Conservation (phyloP, 2,329 filamentous ascomycete species). For the Epichloe sylvatica region DNA sequence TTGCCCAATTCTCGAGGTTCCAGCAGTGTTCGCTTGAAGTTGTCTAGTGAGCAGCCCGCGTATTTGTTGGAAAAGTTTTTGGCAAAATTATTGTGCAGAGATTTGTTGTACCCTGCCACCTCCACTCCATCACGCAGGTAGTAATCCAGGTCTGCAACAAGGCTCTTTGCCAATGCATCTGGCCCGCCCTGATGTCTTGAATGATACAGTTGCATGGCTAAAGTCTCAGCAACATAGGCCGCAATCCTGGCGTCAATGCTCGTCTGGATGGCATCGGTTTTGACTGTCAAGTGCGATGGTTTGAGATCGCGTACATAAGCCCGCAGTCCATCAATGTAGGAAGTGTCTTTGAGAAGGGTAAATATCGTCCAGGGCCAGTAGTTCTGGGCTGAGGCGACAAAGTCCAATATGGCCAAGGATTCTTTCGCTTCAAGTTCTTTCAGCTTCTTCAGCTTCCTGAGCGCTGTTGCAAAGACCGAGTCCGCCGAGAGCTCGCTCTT, state of each 20-base stretch:
- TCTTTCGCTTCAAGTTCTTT: conserved; percentile 49
- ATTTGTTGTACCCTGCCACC: conserved; percentile 74
- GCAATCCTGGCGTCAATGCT: conserved; percentile 58
- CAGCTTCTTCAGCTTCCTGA: conserved; percentile 56
- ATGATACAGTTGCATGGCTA: conserved; percentile 83
- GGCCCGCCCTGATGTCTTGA: conserved; percentile 62
- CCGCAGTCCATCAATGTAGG: conserved; percentile 59
- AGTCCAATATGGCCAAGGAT: conserved; percentile 66
- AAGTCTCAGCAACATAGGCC: conserved; percentile 71
- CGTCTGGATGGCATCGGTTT: conserved; percentile 40
- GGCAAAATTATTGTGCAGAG: conserved; percentile 71
- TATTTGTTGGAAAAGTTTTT: conserved; percentile 75
- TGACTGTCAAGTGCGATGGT: conserved; percentile 36
- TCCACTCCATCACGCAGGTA: conserved; percentile 64
- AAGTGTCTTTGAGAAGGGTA: conserved; percentile 57
- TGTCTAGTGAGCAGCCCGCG: conserved; percentile 54
- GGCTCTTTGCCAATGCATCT: conserved; percentile 49
- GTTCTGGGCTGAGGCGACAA: conserved; percentile 78
- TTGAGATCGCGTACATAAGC: conserved; percentile 51
- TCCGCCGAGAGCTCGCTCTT: conserved; percentile 34
- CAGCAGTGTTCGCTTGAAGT: conserved; percentile 66
- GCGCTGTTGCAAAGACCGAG: conserved; percentile 60
- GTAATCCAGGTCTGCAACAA: conserved; percentile 66
- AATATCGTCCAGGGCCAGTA: conserved; percentile 93
- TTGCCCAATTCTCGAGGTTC: conserved; percentile 52